Evolutionary conservation across 495 filamentous ascomycete species (phyloP), one percentile per base, ranked within the genome.

Genomic region (Penicillium pulvis): DNA sequence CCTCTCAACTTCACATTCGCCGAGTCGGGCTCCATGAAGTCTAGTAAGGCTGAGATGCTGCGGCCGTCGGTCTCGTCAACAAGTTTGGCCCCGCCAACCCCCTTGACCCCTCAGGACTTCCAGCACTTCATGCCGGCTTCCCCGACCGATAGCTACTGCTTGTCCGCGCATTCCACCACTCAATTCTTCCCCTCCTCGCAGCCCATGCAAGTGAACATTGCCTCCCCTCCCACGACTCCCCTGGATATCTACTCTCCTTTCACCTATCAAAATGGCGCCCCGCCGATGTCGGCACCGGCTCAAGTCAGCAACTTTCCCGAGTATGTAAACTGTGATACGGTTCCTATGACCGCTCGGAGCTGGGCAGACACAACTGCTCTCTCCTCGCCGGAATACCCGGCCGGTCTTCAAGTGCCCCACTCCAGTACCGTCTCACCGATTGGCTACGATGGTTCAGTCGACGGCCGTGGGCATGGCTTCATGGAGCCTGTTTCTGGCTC

Each of bases 1-100:
- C 82, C 82, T 24, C 68, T 83, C n/a, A 80, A 79, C 51, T 74
- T 79, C 52, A 78, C 75, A 1, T 79, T 83, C 60, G 68, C 78
- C 23, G 78, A 80, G 44, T 73, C 79, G 7, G 75, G 72, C 19
- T 69, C 72, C 19, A 59, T 78, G 65, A 72, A 66, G 55, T 54
- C 71, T n/a, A 62, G 66, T 45, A 78, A 78, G 60, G 69, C 74
- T 8, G 74, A 78, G 35, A 72, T 73, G 70, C 59, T 78, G 31
- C 73, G 72, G 42, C 70, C 75, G 3, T 71, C 75, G n/a, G 66
- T 74, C 43, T 75, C 78, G 6, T 67, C 72, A 2, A 61, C 63
- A n/a, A 73, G 63, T 12, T 48, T 79, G 50, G 77, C 75, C n/a
- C 78, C 77, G 20, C 75, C 78, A 35, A 80, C 78, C 16, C 79